phyloP scores from a whole-genome alignment of 2,329 filamentous ascomycete genomes.

The Tolypocladium pustulatum region DNA sequence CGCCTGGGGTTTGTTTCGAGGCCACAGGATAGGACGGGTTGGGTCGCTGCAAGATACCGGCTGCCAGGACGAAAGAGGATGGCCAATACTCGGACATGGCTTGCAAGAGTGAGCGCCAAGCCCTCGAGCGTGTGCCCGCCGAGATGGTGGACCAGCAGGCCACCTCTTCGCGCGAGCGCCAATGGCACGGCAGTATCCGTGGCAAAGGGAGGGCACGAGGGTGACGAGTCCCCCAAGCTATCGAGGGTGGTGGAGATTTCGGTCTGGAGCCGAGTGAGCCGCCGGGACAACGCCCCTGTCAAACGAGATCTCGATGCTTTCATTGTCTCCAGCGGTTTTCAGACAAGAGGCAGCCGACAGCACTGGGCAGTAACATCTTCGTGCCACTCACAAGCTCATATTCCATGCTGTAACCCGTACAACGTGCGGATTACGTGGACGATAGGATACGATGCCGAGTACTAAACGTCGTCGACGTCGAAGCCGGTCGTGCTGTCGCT shows the following conservation, averaged over 20 bases:
- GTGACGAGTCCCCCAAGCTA: slow-evolving; percentile 16
- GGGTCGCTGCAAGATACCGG: neutral
- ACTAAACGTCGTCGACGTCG: neutral
- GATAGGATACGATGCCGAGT: neutral
- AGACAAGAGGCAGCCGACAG: neutral
- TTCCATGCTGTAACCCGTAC: neutral
- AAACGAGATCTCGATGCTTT: slow-evolving; percentile 15
- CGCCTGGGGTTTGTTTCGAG: slow-evolving; percentile 11
- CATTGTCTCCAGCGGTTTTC: neutral
- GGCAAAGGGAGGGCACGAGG: slow-evolving; percentile 12
- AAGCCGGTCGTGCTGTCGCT: neutral
- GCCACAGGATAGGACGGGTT: neutral
- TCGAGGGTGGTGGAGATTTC: slow-evolving; percentile 16
- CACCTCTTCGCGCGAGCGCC: slow-evolving; percentile 19
- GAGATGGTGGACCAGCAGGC: slow-evolving; percentile 14
- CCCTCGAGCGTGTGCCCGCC: slow-evolving; percentile 10
- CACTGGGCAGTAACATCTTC: neutral
- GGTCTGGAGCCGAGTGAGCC: slow-evolving; percentile 28
- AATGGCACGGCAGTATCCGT: slow-evolving; percentile 24
- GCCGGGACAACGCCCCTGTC: slow-evolving; percentile 12
- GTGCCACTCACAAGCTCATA: neutral
- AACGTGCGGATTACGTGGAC: too few species aligned
- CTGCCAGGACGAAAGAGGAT: neutral
- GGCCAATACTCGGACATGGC: neutral
- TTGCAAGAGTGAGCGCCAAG: slow-evolving; percentile 3